These are phyloP conservation scores for Parietichytrium sp. DNA, from an alignment of 108 stramenopile genomes.

Conservation along the genomic window DNA sequence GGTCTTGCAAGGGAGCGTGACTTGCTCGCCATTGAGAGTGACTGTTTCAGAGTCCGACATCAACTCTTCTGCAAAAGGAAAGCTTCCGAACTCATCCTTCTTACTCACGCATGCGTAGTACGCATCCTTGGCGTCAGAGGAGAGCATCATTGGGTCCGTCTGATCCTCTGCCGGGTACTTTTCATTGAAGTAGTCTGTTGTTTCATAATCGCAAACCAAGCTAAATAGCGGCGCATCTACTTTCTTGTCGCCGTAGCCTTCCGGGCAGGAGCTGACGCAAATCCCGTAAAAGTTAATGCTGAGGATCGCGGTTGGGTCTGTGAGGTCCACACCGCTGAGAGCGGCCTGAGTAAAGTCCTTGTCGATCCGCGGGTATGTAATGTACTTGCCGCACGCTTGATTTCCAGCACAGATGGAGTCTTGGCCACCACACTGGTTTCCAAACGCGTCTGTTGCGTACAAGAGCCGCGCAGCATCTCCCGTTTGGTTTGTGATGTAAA, in stretches of 20 bases:
- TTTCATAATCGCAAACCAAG: constrained; percentile 14
- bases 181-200: not conserved
- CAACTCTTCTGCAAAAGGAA: not conserved
- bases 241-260: not conserved
- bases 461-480: constrained; percentile 16
- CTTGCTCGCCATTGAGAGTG: not conserved
- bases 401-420: not conserved
- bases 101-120: not conserved
- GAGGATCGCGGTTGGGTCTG: not conserved
- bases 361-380: constrained; percentile 32
- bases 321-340: not conserved
- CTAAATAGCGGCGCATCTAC: not conserved
- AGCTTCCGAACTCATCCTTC: not conserved
- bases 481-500: not conserved
- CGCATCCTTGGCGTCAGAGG: not conserved
- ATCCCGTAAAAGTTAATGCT: not conserved
- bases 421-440: not conserved
- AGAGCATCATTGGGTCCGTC: not conserved
- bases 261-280: not conserved
- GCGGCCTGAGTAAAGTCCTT: not conserved
- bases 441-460: not conserved
- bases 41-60: not conserved
- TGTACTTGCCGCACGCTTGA: not conserved
- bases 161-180: not conserved
- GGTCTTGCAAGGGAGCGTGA: not conserved